A percentile compares a stretch with the other conserved stretches of the same genome.
These are phyloP conservation scores for Monilinia polystroma DNA, from an alignment of 2,329 filamentous ascomycete genomes.

Conservation along the genomic window DNA sequence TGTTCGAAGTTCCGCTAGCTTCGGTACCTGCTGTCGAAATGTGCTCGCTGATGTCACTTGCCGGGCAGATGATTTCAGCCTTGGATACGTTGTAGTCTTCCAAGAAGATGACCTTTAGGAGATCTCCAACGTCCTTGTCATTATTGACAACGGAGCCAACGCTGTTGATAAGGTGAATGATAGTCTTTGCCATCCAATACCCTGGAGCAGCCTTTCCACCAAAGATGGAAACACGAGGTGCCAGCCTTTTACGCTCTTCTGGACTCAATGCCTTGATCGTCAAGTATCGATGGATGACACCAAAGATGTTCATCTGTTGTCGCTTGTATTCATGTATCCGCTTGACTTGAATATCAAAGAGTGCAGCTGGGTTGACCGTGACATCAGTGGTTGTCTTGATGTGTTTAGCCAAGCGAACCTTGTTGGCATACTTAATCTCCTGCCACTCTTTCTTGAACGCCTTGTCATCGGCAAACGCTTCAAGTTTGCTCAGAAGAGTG, in stretches of 20 bases:
- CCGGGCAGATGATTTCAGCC: constrained; percentile 92
- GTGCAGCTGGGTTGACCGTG: constrained; percentile 77
- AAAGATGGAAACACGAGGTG: constrained; percentile 90
- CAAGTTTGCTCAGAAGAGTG: constrained; percentile 80
- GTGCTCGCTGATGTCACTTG: constrained; percentile 95
- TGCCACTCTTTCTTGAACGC: constrained; percentile 92
- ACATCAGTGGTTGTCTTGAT: constrained; percentile 81
- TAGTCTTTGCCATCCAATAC: constrained; percentile 99
- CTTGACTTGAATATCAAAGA: constrained; percentile 98
- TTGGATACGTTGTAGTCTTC: constrained; percentile 99
- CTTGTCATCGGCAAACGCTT: constrained; percentile 80
- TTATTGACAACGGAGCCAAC: constrained; percentile 90
- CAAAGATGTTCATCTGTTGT: constrained; percentile 98
- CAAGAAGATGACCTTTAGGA: constrained; percentile 95
- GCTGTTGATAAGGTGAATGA: constrained; percentile 94
- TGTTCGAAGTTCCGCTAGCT: constrained; percentile 88
- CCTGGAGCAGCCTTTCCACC: constrained; percentile 96
- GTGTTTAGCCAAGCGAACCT: constrained; percentile 84
- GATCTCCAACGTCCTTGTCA: constrained; percentile 85
- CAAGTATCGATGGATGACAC: constrained; percentile 92
- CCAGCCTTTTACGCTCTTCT: constrained; percentile 81
- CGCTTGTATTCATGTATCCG: constrained; percentile 99
- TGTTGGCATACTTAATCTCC: constrained; percentile 96
- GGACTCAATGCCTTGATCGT: constrained; percentile 80
- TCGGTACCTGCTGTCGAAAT: constrained; percentile 98